Evolutionary conservation across 2,329 filamentous ascomycete species (phyloP).

Genomic region (Phyllosticta citriasiana): DNA sequence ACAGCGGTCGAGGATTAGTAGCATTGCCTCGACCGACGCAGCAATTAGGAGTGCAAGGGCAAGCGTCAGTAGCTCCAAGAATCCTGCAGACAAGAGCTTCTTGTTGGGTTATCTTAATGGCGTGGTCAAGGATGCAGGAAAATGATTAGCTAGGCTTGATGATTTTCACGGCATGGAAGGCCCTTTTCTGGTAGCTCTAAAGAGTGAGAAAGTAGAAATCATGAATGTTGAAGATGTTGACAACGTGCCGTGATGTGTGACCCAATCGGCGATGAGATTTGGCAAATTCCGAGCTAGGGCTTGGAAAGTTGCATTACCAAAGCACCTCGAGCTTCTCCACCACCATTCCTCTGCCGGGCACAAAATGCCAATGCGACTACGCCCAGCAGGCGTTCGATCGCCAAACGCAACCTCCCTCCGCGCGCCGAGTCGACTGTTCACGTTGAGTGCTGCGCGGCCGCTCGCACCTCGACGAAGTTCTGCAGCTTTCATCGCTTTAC

Average conservation of each 20-base stretch:
- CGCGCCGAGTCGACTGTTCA: neutral
- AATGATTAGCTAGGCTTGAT: neutral
- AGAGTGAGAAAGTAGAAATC: too few species aligned
- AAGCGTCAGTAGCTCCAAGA: constrained; percentile 16
- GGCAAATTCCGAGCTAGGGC: neutral
- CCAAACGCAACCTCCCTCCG: neutral
- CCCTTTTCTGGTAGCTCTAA: neutral
- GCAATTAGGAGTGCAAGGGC: neutral
- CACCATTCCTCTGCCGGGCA: neutral
- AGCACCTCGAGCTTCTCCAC: neutral
- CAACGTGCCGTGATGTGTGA: neutral
- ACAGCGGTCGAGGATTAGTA: constrained; percentile 24
- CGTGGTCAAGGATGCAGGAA: constrained; percentile 31
- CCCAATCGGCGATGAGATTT: constrained; percentile 4
- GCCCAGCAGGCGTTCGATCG: neutral
- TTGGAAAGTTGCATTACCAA: neutral
- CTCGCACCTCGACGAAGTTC: neutral
- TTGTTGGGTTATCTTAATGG: constrained; percentile 64
- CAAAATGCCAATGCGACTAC: neutral
- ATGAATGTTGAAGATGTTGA: too few species aligned
- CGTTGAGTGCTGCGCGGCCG: neutral
- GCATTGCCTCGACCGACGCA: constrained; percentile 16
- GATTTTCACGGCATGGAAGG: neutral
- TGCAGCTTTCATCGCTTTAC: neutral
- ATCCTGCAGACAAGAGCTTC: constrained; percentile 62